Percentiles rank a stretch among this genome's conserved stretches.
These are phyloP conservation scores for Entamoeba histolytica DNA, from an alignment of 208 protist species.

Conservation along the genomic window DNA sequence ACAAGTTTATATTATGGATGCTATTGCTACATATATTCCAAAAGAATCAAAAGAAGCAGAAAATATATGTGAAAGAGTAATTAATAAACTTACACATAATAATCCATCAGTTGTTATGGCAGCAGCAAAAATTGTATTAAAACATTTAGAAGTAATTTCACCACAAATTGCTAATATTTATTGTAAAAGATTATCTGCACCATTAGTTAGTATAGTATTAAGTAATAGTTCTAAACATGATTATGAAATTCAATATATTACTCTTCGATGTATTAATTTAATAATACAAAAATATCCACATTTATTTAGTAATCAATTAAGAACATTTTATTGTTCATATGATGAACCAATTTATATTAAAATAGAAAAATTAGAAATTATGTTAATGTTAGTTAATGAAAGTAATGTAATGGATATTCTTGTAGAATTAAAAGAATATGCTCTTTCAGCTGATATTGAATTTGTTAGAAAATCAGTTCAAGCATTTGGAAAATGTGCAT, in stretches of 20 bases:
- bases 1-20: conserved; percentile 84
- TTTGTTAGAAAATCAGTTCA: conserved; percentile 16
- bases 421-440: conserved; percentile 14
- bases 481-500: conserved; percentile 11
- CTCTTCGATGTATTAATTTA: conserved; percentile 4
- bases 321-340: conserved; percentile 21
- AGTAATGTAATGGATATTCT: conserved; percentile 5
- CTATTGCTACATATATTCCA: conserved; percentile 55
- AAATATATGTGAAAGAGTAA: conserved; percentile 66
- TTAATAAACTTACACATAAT: conserved; percentile 72
- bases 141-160: neutral
- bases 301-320: neutral
- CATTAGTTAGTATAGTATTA: conserved; percentile 11
- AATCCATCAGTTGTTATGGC: conserved; percentile 72
- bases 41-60: conserved; percentile 43
- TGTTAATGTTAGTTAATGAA: conserved; percentile 6
- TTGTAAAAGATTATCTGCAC: neutral
- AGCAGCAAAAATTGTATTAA: neutral
- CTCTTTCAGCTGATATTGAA: conserved; percentile 10
- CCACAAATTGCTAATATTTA: neutral
- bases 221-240: neutral
- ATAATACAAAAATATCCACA: neutral
- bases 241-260: conserved; percentile 21
- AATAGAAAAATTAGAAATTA: conserved; percentile 25
- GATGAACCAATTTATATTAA: conserved; percentile 30